A percentile compares a stretch with the other conserved stretches of the same genome.
These are phyloP conservation scores for Diaporthe destruens DNA, from an alignment of 2,329 filamentous ascomycete species.

Conservation along the genomic window DNA sequence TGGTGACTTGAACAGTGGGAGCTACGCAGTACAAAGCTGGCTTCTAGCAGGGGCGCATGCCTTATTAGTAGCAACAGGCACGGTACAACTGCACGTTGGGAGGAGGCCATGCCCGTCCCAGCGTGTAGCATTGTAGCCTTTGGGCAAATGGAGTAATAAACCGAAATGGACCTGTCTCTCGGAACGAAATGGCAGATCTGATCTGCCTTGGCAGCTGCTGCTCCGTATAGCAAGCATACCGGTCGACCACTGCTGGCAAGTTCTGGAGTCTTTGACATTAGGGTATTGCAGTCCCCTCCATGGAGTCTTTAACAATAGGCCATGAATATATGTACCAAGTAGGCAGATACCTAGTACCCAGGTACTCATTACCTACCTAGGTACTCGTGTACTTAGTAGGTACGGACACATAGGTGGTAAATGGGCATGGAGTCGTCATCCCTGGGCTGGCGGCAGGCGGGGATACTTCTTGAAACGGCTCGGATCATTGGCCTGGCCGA, in stretches of 20 bases:
- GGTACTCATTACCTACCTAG: no score
- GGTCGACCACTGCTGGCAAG: not conserved
- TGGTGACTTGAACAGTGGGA: not conserved
- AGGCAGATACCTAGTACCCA: no score
- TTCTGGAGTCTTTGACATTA: no score
- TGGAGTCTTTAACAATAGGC: not conserved
- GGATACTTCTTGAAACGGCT: slow-evolving; percentile 8
- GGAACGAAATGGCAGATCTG: not conserved
- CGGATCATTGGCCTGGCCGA: slow-evolving; percentile 31
- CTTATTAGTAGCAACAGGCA: not conserved
- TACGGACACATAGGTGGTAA: not conserved
- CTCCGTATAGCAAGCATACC: not conserved
- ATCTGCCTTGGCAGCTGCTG: not conserved
- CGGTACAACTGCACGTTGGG: not conserved
- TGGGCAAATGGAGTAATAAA: not conserved
- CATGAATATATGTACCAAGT: no score
- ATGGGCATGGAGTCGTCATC: not conserved
- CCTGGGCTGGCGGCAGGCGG: slow-evolving; percentile 4
- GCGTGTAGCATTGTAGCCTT: not conserved
- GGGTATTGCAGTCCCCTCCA: not conserved
- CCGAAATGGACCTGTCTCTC: not conserved
- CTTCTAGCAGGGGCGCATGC: not conserved
- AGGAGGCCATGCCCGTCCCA: not conserved
- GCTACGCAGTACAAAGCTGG: not conserved
- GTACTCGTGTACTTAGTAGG: not conserved